Conservation (phyloP, 306 rosid genomes). For the Trifolium dubium region DNA sequence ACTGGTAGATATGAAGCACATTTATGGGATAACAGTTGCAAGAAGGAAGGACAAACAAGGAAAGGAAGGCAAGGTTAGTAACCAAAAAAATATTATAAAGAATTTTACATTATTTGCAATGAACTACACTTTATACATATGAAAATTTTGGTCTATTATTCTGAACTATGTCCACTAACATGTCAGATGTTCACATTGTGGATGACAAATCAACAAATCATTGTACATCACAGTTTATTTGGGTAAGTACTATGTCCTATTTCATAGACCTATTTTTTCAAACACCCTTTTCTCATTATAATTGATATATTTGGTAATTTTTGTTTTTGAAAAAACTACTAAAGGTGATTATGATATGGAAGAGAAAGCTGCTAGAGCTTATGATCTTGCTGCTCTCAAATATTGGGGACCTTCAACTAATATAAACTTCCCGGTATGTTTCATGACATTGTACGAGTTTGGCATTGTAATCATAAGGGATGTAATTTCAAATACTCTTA, state of each 20-base stretch:
- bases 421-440: conserved; percentile 74
- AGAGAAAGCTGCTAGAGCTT: conserved; percentile 94
- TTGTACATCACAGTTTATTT: conserved; percentile 69
- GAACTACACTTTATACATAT: neutral
- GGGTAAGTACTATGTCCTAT: conserved; percentile 58
- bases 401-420: conserved; percentile 95
- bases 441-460: neutral
- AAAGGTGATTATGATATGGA: conserved; percentile 95
- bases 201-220: conserved; percentile 51
- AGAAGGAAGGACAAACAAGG: conserved; percentile 95
- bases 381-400: conserved; percentile 93
- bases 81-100: neutral
- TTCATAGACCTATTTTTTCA: neutral
- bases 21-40: conserved; percentile 96
- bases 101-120: neutral
- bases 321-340: conserved; percentile 29
- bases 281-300: conserved; percentile 12
- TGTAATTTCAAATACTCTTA: neutral
- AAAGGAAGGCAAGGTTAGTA: conserved; percentile 91
- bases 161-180: conserved; percentile 53
- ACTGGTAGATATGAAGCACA: conserved; percentile 97
- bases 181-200: conserved; percentile 54
- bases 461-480: neutral
- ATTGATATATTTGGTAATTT: conserved; percentile 6
- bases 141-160: conserved; percentile 42